Conservation (phyloP, 768 basidiomycete genomes). For the Hysterangium stoloniferum region DNA sequence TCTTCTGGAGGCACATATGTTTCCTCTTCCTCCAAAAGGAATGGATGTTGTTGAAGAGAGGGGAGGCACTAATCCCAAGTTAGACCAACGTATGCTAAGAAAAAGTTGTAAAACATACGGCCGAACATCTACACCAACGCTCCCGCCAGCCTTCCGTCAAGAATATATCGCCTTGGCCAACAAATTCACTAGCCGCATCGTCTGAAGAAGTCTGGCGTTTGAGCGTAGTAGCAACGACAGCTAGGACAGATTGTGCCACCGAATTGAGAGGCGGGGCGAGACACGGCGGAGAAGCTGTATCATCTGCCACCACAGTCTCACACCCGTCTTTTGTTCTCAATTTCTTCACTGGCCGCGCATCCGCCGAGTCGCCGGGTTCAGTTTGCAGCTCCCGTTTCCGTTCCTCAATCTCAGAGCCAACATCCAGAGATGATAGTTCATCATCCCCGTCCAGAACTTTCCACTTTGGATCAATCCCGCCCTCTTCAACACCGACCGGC, state of each 20-base stretch:
- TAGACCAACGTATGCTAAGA: background rate
- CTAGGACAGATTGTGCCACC: conserved; percentile 39
- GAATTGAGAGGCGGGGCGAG: conserved; percentile 46
- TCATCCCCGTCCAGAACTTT: conserved; percentile 33
- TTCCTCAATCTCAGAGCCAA: conserved; percentile 19
- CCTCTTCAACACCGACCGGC: background rate
- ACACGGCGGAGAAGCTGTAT: conserved; percentile 37
- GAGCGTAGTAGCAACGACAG: background rate
- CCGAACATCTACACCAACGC: conserved; percentile 71
- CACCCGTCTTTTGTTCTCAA: conserved; percentile 19
- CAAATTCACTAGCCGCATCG: conserved; percentile 18
- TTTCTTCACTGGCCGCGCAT: conserved; percentile 17
- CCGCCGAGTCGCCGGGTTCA: background rate
- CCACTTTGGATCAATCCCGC: conserved; percentile 36
- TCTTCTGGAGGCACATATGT: conserved; percentile 83
- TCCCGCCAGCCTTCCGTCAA: conserved; percentile 64
- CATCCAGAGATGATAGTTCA: conserved; percentile 20
- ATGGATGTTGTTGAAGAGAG: conserved; percentile 45
- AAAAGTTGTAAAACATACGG: conserved; percentile 32
- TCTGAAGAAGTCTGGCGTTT: conserved; percentile 14
- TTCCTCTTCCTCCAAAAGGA: conserved; percentile 69
- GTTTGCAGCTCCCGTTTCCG: background rate
- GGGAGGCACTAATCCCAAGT: conserved; percentile 44
- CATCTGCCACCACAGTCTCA: conserved; percentile 32
- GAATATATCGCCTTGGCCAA: conserved; percentile 69